Evolutionary conservation across 2,329 filamentous ascomycete genomes (phyloP), one percentile per base, ranked within the genome.

Genomic region (Atkinsonella texensis): DNA sequence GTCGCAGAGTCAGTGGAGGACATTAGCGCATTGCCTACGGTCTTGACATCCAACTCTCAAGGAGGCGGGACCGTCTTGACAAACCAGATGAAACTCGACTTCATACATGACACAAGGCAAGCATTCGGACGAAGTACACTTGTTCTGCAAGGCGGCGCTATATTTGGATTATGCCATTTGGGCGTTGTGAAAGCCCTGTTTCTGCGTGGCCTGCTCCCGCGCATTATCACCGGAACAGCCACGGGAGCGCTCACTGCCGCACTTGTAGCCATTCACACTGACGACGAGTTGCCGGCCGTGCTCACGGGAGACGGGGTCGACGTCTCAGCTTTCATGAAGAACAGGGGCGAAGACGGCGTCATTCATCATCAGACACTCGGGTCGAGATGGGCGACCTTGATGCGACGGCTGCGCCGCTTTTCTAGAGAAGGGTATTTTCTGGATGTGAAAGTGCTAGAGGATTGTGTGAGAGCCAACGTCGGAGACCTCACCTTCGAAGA

Each of bases 401-500:
- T 76, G 41, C 79, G 87, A 31, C 80, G 89, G 46, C 63, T 86
- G 10, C 73, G 71, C 51, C 78, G 89, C 45, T 89, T 91, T 62
- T 74, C 83, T 48, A 74, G 74, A 40, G 84, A 90, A 58, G 89
- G 89, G 0, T 89, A 94, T 62, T 86, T 95, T 53, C 76, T 95
- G 32, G 89, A 96, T 64, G 81, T 88, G 3, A 80, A 77, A 41
- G 84, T 94, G 10, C 70, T 97, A 45, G 89, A 94, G 63, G 81
- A 90, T 53, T 91, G 88, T 58, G 85, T 96, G 13, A 79, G 85
- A 52, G 81, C 84, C 13, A 95, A 95, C 58, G 83, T 95, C 13
- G 90, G 89, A 10, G 86, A 95, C 60, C 65, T 95, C 55, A 96
- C 90, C 0, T 97, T 97, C 62, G 88, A 94, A 66, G 91, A 96